phyloP scores from a whole-genome alignment of 2,329 filamentous ascomycete species.

The Aspergillus sp. region DNA sequence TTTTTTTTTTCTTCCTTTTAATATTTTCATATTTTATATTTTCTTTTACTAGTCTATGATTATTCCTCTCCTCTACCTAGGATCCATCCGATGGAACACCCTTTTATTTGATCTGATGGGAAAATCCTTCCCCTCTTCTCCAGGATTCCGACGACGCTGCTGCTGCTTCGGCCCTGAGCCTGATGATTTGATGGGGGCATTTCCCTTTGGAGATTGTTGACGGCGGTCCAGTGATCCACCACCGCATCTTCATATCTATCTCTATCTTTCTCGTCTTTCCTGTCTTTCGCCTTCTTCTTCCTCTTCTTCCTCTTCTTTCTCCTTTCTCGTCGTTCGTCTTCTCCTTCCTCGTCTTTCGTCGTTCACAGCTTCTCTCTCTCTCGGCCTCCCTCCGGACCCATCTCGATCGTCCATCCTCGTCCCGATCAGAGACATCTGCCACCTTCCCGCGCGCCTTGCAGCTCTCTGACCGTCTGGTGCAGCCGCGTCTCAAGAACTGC shows the following conservation, averaged over 20 bases:
- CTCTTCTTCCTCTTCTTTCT: not conserved
- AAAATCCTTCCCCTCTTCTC: no score
- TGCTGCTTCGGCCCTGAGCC: no score
- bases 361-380: no score
- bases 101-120: no score
- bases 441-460: slow-evolving; percentile 14
- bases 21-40: not conserved
- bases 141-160: no score
- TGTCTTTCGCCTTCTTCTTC: not conserved
- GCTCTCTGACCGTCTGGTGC: slow-evolving; percentile 18
- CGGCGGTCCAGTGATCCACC: slow-evolving; percentile 12
- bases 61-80: slow-evolving; percentile 7
- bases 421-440: no score
- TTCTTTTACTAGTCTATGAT: slow-evolving; percentile 3
- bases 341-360: slow-evolving; percentile 8
- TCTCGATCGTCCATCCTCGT: no score
- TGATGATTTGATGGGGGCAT: no score
- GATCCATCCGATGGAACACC: slow-evolving; percentile 7
- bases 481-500: slow-evolving; percentile 15
- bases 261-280: slow-evolving; percentile 5
- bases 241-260: slow-evolving; percentile 7
- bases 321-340: slow-evolving; percentile 2
- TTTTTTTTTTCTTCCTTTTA: not conserved
- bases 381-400: not conserved
- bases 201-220: no score